These are phyloP conservation scores for Saturnispora diversa DNA, from an alignment of 805 yeast species.

Conservation along the genomic window DNA sequence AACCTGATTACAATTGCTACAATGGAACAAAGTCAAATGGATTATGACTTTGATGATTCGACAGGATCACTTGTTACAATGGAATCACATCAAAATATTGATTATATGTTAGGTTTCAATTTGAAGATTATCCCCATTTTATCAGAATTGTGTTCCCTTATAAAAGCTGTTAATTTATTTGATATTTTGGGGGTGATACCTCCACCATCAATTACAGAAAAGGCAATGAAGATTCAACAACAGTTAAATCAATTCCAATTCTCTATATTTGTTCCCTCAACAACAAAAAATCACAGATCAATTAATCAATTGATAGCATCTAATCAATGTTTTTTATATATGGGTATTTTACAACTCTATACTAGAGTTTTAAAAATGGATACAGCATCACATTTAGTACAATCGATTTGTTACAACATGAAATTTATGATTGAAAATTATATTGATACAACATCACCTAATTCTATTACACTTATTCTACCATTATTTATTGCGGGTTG, in stretches of 20 bases:
- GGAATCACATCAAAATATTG: slow-evolving; percentile 40
- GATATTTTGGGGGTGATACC: slow-evolving; percentile 8
- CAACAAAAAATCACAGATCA: slow-evolving; percentile 8
- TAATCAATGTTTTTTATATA: slow-evolving; percentile 43
- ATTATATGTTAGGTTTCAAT: slow-evolving; percentile 61
- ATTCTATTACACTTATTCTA: slow-evolving; percentile 48
- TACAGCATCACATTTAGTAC: slow-evolving; percentile 38
- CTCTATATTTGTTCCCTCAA: slow-evolving; percentile 9
- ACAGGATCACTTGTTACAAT: slow-evolving; percentile 15
- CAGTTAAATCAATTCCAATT: slow-evolving; percentile 25
- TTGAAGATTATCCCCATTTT: slow-evolving; percentile 50
- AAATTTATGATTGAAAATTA: slow-evolving; percentile 30
- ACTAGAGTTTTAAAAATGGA: slow-evolving; percentile 47
- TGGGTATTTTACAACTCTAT: slow-evolving; percentile 49
- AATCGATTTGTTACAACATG: slow-evolving; percentile 37
- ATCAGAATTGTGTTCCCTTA: slow-evolving; percentile 39
- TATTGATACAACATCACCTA: slow-evolving; percentile 40
- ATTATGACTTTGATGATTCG: slow-evolving; percentile 24
- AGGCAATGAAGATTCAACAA: slow-evolving; percentile 36
- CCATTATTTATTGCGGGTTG: slow-evolving; percentile 53
- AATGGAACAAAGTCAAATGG: slow-evolving; percentile 18
- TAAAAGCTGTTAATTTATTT: slow-evolving; percentile 26
- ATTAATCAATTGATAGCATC: slow-evolving; percentile 35
- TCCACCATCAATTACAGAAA: slow-evolving; percentile 22
- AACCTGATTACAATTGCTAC: background rate